Percentiles rank a stretch among this genome's conserved stretches.
Evolutionary conservation across 352 stramenopile species (phyloP).

Genomic region (Plasmopara halstedii): DNA sequence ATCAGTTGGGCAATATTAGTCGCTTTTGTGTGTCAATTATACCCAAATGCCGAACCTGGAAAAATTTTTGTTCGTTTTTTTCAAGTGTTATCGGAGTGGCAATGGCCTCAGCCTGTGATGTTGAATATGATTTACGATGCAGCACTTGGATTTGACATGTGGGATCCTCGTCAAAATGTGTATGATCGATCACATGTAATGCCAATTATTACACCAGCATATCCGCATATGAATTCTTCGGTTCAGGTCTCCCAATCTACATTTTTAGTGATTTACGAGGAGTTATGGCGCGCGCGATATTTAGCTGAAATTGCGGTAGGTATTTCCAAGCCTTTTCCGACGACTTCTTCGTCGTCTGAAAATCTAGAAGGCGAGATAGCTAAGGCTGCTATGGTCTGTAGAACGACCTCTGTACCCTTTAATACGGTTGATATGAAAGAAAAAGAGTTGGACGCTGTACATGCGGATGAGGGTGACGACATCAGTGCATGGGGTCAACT

Average conservation of each 20-base stretch:
- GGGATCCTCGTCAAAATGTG: slow-evolving; percentile 77
- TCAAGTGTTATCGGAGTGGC: slow-evolving; percentile 78
- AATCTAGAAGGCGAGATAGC: slow-evolving; percentile 21
- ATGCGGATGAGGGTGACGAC: neutral
- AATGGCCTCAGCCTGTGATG: slow-evolving; percentile 76
- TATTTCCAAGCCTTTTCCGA: slow-evolving; percentile 36
- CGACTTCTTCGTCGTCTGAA: slow-evolving; percentile 8
- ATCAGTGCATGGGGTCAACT: slow-evolving; percentile 53
- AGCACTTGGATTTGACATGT: slow-evolving; percentile 78
- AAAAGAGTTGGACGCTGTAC: neutral
- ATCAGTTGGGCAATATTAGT: slow-evolving; percentile 98
- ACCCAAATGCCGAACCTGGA: slow-evolving; percentile 56
- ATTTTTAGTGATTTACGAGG: slow-evolving; percentile 89
- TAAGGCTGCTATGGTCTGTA: slow-evolving; percentile 30
- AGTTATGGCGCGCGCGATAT: slow-evolving; percentile 78
- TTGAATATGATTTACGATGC: slow-evolving; percentile 84
- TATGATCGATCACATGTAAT: slow-evolving; percentile 93
- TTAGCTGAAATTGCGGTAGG: slow-evolving; percentile 53
- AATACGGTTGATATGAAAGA: slow-evolving; percentile 6
- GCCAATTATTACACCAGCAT: slow-evolving; percentile 98
- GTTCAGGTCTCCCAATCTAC: slow-evolving; percentile 94
- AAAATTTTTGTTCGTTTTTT: slow-evolving; percentile 81
- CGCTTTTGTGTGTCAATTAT: slow-evolving; percentile 91
- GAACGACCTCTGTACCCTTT: slow-evolving; percentile 26
- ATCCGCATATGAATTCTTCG: slow-evolving; percentile 97